Conservation (phyloP, 2,329 filamentous ascomycete genomes). For the Aspergillus fumigatiaffinis region DNA sequence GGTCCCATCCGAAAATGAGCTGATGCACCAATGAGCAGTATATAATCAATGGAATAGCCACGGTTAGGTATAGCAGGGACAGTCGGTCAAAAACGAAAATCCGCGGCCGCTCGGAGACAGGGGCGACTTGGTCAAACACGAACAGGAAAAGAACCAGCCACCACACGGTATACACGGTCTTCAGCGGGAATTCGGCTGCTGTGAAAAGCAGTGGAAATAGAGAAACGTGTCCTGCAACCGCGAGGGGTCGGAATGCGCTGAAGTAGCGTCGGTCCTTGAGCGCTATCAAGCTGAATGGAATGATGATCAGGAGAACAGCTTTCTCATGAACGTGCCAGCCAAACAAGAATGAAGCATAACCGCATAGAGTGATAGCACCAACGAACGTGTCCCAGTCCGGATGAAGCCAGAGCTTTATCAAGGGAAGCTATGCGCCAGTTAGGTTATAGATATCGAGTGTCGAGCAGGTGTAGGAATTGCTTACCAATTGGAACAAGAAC, state of each 20-base stretch:
- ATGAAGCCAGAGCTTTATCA: slow-evolving; percentile 74
- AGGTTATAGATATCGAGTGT: slow-evolving; percentile 16
- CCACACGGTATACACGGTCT: slow-evolving; percentile 85
- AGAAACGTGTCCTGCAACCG: slow-evolving; percentile 90
- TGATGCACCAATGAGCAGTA: slow-evolving; percentile 85
- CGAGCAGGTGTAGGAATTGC: slow-evolving; percentile 9
- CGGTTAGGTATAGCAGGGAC: slow-evolving; percentile 79
- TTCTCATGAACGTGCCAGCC: slow-evolving; percentile 99
- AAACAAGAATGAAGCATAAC: slow-evolving; percentile 94
- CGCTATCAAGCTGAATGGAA: slow-evolving; percentile 90
- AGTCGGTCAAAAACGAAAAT: slow-evolving; percentile 91
- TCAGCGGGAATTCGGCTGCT: slow-evolving; percentile 85
- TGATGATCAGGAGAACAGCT: slow-evolving; percentile 87
- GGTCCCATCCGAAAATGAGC: slow-evolving; percentile 68
- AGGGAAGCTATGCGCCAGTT: slow-evolving; percentile 52
- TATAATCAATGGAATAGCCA: slow-evolving; percentile 81
- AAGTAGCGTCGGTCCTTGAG: slow-evolving; percentile 86
- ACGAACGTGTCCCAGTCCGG: slow-evolving; percentile 89
- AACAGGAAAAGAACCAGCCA: slow-evolving; percentile 87
- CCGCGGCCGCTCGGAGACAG: slow-evolving; percentile 72
- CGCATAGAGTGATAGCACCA: slow-evolving; percentile 84
- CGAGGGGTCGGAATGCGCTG: slow-evolving; percentile 84
- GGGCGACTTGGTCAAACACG: slow-evolving; percentile 81
- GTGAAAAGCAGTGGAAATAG: slow-evolving; percentile 94
- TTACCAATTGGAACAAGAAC: slow-evolving; percentile 70